Percentiles rank a stretch among this genome's conserved stretches.
Conservation (phyloP, 2,329 filamentous ascomycete species). For the Graphiopsis chlorocephala region DNA sequence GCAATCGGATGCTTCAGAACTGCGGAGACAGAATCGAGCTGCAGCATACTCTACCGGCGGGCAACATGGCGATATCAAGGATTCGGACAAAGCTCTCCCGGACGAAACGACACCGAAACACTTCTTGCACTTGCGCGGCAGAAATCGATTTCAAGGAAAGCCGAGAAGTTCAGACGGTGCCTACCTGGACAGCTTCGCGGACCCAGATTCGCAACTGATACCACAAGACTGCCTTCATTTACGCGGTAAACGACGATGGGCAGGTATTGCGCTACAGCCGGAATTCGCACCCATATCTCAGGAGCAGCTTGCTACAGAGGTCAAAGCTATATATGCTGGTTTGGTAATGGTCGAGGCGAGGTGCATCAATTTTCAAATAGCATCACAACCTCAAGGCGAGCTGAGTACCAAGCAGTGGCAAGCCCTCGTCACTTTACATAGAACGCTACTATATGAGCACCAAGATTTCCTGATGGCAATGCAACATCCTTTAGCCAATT, state of each 20-base stretch:
- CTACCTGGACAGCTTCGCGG: neutral
- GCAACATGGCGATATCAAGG: no score
- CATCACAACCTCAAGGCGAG: conserved; percentile 50
- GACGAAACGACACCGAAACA: no score
- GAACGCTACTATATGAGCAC: conserved; percentile 55
- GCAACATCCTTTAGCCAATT: conserved; percentile 76
- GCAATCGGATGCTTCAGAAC: no score
- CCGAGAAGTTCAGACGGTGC: neutral
- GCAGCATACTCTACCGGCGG: no score
- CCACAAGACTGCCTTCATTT: neutral
- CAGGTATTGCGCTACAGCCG: conserved; percentile 20
- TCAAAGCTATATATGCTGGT: conserved; percentile 79
- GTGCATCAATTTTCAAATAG: conserved; percentile 70
- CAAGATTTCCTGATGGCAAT: conserved; percentile 70
- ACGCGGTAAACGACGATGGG: neutral
- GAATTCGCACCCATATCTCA: conserved; percentile 58
- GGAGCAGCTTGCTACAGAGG: conserved; percentile 75
- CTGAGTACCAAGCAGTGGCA: conserved; percentile 74
- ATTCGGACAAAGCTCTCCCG: no score
- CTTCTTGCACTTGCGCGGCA: no score
- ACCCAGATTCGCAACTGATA: neutral
- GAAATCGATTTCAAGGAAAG: no score
- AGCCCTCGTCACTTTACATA: conserved; percentile 74
- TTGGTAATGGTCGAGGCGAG: conserved; percentile 83
- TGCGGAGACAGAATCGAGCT: no score